These are phyloP conservation scores for Colletotrichum sp. DNA, from an alignment of 2,329 filamentous ascomycete species.

Conservation along the genomic window DNA sequence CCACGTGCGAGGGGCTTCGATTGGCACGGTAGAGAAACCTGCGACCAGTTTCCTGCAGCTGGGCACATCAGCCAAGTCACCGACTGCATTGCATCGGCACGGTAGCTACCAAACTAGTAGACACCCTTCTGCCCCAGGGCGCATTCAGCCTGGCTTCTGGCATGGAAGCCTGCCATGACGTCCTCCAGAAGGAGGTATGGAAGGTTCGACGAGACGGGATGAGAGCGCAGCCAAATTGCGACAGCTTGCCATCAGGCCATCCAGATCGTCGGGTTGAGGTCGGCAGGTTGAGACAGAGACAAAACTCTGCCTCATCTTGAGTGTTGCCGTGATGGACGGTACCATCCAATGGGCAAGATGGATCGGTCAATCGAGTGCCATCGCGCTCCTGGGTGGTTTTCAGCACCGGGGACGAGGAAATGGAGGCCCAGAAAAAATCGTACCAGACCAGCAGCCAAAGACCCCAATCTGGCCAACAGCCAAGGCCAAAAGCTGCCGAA, in stretches of 20 bases:
- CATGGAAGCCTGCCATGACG: background rate
- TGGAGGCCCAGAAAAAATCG: constrained; percentile 7
- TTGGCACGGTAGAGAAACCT: background rate
- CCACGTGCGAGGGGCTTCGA: background rate
- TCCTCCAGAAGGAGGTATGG: background rate
- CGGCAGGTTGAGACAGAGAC: background rate
- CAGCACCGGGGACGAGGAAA: background rate
- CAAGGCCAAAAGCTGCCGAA: background rate
- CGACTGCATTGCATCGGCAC: background rate
- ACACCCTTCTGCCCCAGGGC: background rate
- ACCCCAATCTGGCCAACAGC: constrained; percentile 2
- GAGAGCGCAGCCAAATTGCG: background rate
- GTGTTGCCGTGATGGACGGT: background rate
- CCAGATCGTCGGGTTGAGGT: background rate
- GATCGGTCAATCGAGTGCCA: background rate
- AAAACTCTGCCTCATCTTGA: background rate
- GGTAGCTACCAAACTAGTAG: background rate
- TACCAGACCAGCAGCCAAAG: background rate
- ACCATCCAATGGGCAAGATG: background rate
- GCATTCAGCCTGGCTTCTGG: background rate
- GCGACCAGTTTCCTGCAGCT: background rate
- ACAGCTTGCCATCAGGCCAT: background rate
- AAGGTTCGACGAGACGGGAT: constrained; percentile 4
- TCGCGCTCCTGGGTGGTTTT: background rate
- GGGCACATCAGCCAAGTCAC: background rate